A percentile compares a stretch with the other conserved stretches of the same genome.
These are phyloP conservation scores for Triticum turgidum DNA, from an alignment of 176 grass and related monocot species.

Conservation along the genomic window DNA sequence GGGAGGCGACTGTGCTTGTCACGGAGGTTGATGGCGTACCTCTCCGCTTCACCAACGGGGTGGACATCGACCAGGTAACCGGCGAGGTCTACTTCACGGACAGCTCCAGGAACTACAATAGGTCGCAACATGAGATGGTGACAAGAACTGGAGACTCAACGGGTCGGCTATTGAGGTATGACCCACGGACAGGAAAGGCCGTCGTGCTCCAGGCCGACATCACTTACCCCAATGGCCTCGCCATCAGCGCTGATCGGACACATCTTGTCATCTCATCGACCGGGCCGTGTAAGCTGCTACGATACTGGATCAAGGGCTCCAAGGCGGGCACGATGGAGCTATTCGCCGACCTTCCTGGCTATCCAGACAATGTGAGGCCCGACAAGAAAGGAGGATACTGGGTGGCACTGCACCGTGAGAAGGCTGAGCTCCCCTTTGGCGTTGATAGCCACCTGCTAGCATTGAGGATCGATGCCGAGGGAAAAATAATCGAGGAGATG, in stretches of 20 bases:
- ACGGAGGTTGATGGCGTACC: neutral
- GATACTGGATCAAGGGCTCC: too few relatives aligned
- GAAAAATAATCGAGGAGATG: too few relatives aligned
- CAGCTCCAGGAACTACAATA: neutral
- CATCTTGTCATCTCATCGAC: neutral
- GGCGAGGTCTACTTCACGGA: constrained; percentile 3
- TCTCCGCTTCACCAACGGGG: constrained; percentile 2
- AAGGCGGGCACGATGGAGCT: too few relatives aligned
- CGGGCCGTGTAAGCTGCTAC: too few relatives aligned
- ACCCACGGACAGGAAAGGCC: neutral
- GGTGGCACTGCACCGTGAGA: too few relatives aligned
- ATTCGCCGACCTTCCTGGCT: too few relatives aligned
- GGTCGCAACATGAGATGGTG: neutral
- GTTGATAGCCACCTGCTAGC: too few relatives aligned
- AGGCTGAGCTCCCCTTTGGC: too few relatives aligned
- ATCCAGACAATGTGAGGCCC: too few relatives aligned
- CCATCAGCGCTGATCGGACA: neutral
- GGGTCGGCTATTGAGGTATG: neutral
- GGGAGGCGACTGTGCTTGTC: neutral
- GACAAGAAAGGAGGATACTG: too few relatives aligned
- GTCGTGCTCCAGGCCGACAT: neutral
- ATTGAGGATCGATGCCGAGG: too few relatives aligned
- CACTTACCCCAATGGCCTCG: constrained; percentile 3
- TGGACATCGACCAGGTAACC: neutral
- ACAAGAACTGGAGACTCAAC: neutral